Percentiles rank a stretch among this genome's conserved stretches.
Evolutionary conservation across 805 yeast species (phyloP).

Genomic region (Candida quercuum): DNA sequence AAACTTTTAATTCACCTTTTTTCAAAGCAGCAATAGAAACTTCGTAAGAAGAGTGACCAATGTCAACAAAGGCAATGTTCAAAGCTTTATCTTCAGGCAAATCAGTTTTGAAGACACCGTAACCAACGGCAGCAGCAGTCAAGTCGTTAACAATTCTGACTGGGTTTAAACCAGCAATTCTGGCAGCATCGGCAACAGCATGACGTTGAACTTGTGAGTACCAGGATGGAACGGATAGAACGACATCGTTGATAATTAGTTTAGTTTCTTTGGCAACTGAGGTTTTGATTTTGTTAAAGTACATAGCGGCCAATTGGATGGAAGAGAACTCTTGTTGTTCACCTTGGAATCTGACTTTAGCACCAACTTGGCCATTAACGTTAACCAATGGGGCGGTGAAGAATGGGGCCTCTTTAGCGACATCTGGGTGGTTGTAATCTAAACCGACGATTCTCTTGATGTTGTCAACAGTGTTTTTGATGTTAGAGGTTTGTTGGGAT

Average conservation of each 20-base stretch:
- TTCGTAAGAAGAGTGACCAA: conserved; percentile 94
- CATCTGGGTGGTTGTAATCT: conserved; percentile 67
- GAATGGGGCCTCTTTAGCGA: conserved; percentile 66
- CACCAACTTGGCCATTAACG: conserved; percentile 73
- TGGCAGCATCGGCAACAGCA: conserved; percentile 91
- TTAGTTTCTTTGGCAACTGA: conserved; percentile 79
- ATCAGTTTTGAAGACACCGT: conserved; percentile 97
- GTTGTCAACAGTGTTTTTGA: conserved; percentile 94
- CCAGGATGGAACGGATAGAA: conserved; percentile 96
- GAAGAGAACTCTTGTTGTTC: conserved; percentile 75
- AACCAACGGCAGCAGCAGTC: conserved; percentile 98
- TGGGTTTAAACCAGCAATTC: conserved; percentile 95
- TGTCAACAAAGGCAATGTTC: conserved; percentile 89
- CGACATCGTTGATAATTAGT: conserved; percentile 73
- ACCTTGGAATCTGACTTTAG: conserved; percentile 81
- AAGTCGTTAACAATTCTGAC: conserved; percentile 96
- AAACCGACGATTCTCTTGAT: conserved; percentile 90
- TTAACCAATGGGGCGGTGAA: conserved; percentile 69
- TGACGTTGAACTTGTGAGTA: conserved; percentile 95
- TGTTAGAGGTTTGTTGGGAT: conserved; percentile 93
- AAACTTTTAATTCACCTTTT: conserved; percentile 91
- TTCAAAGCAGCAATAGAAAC: conserved; percentile 86
- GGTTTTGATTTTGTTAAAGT: conserved; percentile 81
- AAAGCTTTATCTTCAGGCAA: conserved; percentile 91
- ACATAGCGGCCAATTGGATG: conserved; percentile 93